These are phyloP conservation scores for Bacidia rubella DNA, from an alignment of 495 filamentous ascomycete species.

Conservation along the genomic window DNA sequence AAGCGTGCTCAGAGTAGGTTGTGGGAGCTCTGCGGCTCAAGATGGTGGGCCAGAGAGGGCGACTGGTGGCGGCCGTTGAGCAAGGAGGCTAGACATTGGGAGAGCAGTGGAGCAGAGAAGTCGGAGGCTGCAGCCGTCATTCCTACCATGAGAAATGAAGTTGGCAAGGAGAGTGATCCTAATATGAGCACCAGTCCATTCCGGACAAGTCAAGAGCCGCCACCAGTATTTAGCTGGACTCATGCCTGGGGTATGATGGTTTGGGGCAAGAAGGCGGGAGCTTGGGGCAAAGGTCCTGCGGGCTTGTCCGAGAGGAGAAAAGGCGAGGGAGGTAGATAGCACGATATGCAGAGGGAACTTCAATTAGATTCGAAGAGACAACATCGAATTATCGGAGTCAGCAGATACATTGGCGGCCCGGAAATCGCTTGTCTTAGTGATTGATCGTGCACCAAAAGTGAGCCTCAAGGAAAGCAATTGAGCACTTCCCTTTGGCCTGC, in stretches of 20 bases:
- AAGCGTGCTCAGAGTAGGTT: slow-evolving; percentile 51
- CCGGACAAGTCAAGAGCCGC: slow-evolving; percentile 27
- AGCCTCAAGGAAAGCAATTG: too few relatives aligned
- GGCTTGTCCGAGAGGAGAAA: slow-evolving; percentile 26
- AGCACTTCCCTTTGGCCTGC: too few relatives aligned
- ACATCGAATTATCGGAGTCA: not conserved
- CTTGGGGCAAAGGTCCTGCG: slow-evolving; percentile 36
- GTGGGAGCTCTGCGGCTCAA: slow-evolving; percentile 51
- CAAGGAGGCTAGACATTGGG: slow-evolving; percentile 44
- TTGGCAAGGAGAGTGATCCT: slow-evolving; percentile 16
- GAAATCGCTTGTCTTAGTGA: too few relatives aligned
- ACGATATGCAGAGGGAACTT: not conserved
- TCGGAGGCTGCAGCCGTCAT: slow-evolving; percentile 7
- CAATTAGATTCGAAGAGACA: not conserved
- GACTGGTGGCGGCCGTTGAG: slow-evolving; percentile 49
- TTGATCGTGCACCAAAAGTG: too few relatives aligned
- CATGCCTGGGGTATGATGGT: slow-evolving; percentile 41
- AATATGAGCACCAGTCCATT: slow-evolving; percentile 31
- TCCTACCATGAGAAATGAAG: slow-evolving; percentile 18
- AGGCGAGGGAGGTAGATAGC: not conserved
- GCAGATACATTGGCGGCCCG: not conserved
- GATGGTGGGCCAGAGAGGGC: slow-evolving; percentile 46
- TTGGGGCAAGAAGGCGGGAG: slow-evolving; percentile 40
- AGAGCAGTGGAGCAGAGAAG: slow-evolving; percentile 18
- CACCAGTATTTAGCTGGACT: slow-evolving; percentile 32